Percentiles rank a stretch among this genome's conserved stretches.
phyloP scores from a whole-genome alignment of 192 early-diverging fungal genomes.

The Dissophora ornata region DNA sequence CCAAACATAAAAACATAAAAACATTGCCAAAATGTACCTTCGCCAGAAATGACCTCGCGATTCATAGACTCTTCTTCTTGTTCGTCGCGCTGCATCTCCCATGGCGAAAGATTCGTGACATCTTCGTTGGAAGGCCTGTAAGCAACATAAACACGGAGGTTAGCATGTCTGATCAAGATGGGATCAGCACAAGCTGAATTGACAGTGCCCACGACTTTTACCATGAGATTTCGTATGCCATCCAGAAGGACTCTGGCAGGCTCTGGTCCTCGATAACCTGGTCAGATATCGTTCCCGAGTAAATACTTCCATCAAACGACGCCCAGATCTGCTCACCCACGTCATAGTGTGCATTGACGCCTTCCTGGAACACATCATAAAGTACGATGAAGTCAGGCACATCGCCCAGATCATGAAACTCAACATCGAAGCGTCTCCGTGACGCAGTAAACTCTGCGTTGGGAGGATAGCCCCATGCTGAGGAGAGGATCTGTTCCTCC shows the following conservation, averaged over 20 bases:
- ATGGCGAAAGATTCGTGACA: constrained; percentile 47
- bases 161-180: no score
- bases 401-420: constrained; percentile 78
- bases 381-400: constrained; percentile 78
- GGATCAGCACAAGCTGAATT: background rate
- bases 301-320: constrained; percentile 72
- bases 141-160: constrained; percentile 15
- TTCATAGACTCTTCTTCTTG: constrained; percentile 16
- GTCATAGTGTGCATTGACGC: constrained; percentile 59
- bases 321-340: constrained; percentile 69
- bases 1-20: background rate
- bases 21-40: constrained; percentile 50
- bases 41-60: constrained; percentile 52
- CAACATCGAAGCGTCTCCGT: constrained; percentile 58
- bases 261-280: constrained; percentile 55
- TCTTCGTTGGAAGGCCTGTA: constrained; percentile 38
- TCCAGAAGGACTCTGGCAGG: constrained; percentile 62
- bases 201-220: constrained; percentile 13
- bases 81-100: constrained; percentile 53
- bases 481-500: constrained; percentile 57
- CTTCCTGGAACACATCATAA: constrained; percentile 68
- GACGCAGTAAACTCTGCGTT: constrained; percentile 41
- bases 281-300: constrained; percentile 65
- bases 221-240: constrained; percentile 63
- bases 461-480: constrained; percentile 30